Base-by-base conservation (phyloP, 768 basidiomycete species). In the Baorangia bicolor region DNA sequence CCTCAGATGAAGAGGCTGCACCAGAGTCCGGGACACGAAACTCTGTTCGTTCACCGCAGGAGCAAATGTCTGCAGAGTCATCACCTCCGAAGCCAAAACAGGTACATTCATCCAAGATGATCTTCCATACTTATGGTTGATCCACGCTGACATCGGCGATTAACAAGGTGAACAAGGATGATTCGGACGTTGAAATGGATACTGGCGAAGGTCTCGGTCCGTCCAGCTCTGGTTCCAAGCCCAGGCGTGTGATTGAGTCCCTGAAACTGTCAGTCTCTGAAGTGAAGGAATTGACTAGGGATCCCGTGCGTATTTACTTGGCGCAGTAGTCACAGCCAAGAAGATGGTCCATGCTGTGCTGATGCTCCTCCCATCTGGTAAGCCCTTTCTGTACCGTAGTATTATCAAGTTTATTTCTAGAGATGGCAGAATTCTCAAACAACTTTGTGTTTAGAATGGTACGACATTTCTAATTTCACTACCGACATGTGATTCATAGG, bases 1-100 rank as follows among this genome's bases (percentile, higher is more conserved):
- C 69, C 23, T 72, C 69, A 1, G 69, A 60, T 12, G 69, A 69
- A 30, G 69, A 70, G 42, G 62, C 20, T 18, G 47, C 40, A 34
- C 10, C 55, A n/a, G 51, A 59, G n/a, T 51, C 57, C 10, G 45
- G 31, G 18, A 20, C 25, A n/a, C 44, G 31, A 23, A 49, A 52
- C 21, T 13, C 52, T 23, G 4, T 21, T 42, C 44, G 30, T 28
- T 58, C 62, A 39, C 49, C 58, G 51, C 56, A 61, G 42, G 51
- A 38, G 28, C 14, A 42, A 12, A 23, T 21, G 34, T 37, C 55
- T 13, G 16, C 33, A 35, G 57, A 54, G 20, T 28, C 45, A n/a
- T 49, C 53, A 4, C 33, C 56, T 45, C 31, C 52, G 5, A 64
- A 65, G 30, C 56, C 14, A 27, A 59, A 59, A n/a, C 56, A 61